Percentiles rank a stretch among this genome's conserved stretches.
Evolutionary conservation across 1,284 basidiomycete genomes (phyloP).

Genomic region (Cutaneotrichosporon dermatis): DNA sequence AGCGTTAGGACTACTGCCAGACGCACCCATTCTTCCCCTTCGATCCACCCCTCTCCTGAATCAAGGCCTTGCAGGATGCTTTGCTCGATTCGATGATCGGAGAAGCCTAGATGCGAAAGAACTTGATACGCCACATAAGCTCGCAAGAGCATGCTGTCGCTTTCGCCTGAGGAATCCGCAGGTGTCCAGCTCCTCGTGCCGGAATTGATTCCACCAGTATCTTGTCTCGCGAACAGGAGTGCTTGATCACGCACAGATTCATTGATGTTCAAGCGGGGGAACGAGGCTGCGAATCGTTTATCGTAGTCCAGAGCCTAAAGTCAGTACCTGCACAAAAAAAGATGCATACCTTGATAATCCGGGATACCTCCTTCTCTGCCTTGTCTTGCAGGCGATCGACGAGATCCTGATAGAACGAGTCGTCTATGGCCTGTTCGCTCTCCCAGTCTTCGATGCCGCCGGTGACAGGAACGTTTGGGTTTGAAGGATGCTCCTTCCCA

Average conservation of each 20-base stretch:
- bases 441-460: constrained; percentile 36
- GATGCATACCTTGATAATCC: constrained; percentile 57
- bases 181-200: background rate
- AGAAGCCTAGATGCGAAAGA: constrained; percentile 77
- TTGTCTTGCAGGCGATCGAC: constrained; percentile 82
- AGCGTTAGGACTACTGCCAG: constrained; percentile 1
- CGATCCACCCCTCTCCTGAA: constrained; percentile 69
- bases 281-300: constrained; percentile 64
- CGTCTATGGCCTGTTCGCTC: constrained; percentile 29
- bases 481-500: too few relatives aligned
- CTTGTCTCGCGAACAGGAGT: constrained; percentile 37
- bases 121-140: constrained; percentile 77
- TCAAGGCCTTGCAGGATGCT: constrained; percentile 49
- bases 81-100: constrained; percentile 54
- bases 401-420: constrained; percentile 45
- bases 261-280: constrained; percentile 65
- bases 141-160: constrained; percentile 68
- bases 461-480: background rate
- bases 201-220: constrained; percentile 30
- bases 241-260: constrained; percentile 59
- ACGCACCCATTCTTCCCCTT: constrained; percentile 84
- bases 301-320: constrained; percentile 71
- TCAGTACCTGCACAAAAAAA: background rate
- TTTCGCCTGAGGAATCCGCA: constrained; percentile 20
- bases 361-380: constrained; percentile 78